These are phyloP conservation scores for Saccharomycopsis synnaedendra DNA, from an alignment of 805 yeast species.

Conservation along the genomic window DNA sequence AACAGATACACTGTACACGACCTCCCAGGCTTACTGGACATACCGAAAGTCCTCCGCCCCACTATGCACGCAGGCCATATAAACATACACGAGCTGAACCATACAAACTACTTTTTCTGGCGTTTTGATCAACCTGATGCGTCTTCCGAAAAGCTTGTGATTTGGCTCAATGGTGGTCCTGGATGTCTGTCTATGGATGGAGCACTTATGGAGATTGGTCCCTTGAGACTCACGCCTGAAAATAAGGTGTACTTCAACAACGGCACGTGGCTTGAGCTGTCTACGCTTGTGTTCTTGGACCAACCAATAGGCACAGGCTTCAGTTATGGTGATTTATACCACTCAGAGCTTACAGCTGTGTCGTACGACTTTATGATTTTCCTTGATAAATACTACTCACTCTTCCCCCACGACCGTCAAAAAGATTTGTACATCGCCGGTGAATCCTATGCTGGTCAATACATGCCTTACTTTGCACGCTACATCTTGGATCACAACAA, in stretches of 20 bases:
- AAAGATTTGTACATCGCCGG: constrained; percentile 63
- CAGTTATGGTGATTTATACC: constrained; percentile 34
- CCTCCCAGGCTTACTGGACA: constrained; percentile 12
- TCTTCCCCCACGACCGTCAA: constrained; percentile 46
- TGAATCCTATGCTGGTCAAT: constrained; percentile 79
- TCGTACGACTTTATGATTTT: constrained; percentile 41
- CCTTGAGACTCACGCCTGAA: constrained; percentile 39
- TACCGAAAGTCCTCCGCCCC: constrained; percentile 5
- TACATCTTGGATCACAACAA: constrained; percentile 31
- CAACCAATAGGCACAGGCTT: constrained; percentile 79
- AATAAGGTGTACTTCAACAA: constrained; percentile 33
- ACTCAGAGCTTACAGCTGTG: constrained; percentile 10
- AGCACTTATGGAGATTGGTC: constrained; percentile 71
- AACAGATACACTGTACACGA: neutral
- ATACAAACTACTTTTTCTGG: constrained; percentile 71
- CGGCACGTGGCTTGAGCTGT: constrained; percentile 61
- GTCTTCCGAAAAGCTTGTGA: constrained; percentile 31
- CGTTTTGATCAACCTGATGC: constrained; percentile 29
- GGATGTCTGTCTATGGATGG: constrained; percentile 87
- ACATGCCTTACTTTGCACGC: constrained; percentile 62
- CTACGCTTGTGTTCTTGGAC: constrained; percentile 60
- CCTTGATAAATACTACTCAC: constrained; percentile 40
- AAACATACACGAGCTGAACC: constrained; percentile 38
- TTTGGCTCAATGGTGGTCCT: constrained; percentile 85
- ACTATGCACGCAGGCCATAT: constrained; percentile 58